Percentiles rank a stretch among this genome's conserved stretches.
Evolutionary conservation across 768 basidiomycete species (phyloP).

Genomic region (Clavaria fumosa): DNA sequence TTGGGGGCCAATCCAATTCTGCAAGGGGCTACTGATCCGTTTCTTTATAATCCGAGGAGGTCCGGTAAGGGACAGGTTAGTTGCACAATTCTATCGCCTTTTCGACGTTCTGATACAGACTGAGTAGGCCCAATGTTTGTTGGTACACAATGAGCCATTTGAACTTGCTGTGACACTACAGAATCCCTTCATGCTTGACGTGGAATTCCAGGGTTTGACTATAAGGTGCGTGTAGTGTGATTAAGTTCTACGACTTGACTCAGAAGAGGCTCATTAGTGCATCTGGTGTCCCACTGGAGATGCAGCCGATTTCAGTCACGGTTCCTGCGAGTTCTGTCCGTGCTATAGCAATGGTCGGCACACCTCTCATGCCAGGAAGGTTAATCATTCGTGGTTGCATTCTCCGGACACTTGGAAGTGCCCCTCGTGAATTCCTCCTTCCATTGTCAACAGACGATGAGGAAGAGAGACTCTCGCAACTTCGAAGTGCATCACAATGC

Average conservation of each 20-base stretch:
- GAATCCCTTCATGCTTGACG: constrained; percentile 86
- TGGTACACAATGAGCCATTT: constrained; percentile 71
- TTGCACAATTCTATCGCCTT: neutral
- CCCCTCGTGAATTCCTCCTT: constrained; percentile 54
- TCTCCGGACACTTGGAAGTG: constrained; percentile 62
- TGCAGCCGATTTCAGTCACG: constrained; percentile 42
- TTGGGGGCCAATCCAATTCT: constrained; percentile 33
- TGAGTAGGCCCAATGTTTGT: constrained; percentile 37
- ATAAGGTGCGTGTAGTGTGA: constrained; percentile 44
- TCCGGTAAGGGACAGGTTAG: constrained; percentile 41
- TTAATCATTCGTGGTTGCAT: constrained; percentile 66
- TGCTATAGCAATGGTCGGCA: constrained; percentile 54
- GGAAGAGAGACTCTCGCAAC: constrained; percentile 40
- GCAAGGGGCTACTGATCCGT: constrained; percentile 54
- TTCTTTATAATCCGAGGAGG: constrained; percentile 84
- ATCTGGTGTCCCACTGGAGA: constrained; percentile 61
- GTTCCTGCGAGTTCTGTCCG: constrained; percentile 68
- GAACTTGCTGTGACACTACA: constrained; percentile 76
- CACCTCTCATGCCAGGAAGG: constrained; percentile 45
- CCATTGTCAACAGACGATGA: constrained; percentile 62
- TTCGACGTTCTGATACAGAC: constrained; percentile 3
- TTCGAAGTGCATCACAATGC: constrained; percentile 42
- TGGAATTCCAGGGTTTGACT: constrained; percentile 70
- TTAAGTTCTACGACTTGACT: neutral
- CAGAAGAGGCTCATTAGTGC: constrained; percentile 35